phyloP scores from a whole-genome alignment of 805 yeast genomes.

The Ogataea henricii region DNA sequence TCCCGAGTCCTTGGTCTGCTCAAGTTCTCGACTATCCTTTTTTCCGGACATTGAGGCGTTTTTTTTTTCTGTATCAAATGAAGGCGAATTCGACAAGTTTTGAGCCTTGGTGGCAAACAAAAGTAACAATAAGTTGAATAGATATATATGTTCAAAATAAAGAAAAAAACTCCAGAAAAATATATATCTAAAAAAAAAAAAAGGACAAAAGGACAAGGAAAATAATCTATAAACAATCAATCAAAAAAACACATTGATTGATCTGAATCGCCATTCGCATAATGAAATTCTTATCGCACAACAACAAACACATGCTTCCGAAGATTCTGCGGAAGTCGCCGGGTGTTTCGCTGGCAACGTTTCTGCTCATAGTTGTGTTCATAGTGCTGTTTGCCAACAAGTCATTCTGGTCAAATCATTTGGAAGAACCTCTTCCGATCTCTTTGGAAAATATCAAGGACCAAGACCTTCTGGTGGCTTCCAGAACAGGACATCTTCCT shows the following conservation, averaged over 20 bases:
- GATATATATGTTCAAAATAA: not conserved
- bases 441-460: constrained; percentile 1
- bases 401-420: constrained; percentile 20
- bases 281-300: constrained; percentile 5
- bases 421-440: constrained; percentile 27
- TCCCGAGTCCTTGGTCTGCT: not conserved
- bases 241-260: not conserved
- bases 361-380: constrained; percentile 20
- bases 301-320: constrained; percentile 8
- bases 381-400: constrained; percentile 22
- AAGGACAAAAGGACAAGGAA: not conserved
- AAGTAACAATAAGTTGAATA: too few relatives aligned
- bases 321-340: constrained; percentile 19
- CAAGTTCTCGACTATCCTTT: not conserved
- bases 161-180: not conserved
- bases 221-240: not conserved
- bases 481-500: constrained; percentile 5
- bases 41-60: not conserved
- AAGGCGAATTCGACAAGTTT: not conserved
- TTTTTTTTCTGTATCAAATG: not conserved
- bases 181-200: not conserved
- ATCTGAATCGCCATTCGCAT: not conserved
- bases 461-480: not conserved
- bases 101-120: not conserved
- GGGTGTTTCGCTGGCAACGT: constrained; percentile 21